Evolutionary conservation across 306 rosid genomes (phyloP).

Genomic region (Fragaria vesca): DNA sequence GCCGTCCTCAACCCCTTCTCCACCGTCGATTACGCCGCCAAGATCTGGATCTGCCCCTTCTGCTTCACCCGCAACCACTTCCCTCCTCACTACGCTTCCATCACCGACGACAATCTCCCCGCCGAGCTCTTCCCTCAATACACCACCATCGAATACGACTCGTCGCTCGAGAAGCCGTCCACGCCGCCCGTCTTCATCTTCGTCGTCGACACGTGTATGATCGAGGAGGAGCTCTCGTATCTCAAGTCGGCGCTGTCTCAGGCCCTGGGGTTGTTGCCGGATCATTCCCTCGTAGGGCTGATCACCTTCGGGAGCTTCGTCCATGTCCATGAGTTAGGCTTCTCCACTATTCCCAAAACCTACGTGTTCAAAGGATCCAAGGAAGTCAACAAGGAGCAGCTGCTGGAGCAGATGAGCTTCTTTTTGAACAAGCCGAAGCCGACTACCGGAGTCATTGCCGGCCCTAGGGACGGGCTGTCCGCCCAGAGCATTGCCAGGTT

Average conservation of each 20-base stretch:
- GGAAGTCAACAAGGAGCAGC: slow-evolving; percentile 77
- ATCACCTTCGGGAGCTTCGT: slow-evolving; percentile 78
- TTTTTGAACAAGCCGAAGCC: slow-evolving; percentile 78
- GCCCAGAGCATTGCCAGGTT: slow-evolving; percentile 76
- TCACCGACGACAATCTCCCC: slow-evolving; percentile 83
- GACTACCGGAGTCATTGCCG: slow-evolving; percentile 73
- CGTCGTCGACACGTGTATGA: slow-evolving; percentile 74
- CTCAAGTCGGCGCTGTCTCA: slow-evolving; percentile 70
- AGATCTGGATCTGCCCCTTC: slow-evolving; percentile 98
- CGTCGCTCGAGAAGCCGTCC: slow-evolving; percentile 28
- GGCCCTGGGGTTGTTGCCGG: slow-evolving; percentile 80
- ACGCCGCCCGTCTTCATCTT: slow-evolving; percentile 72
- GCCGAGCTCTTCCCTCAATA: slow-evolving; percentile 93
- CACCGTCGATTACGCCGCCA: slow-evolving; percentile 89
- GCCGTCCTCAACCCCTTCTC: slow-evolving; percentile 87
- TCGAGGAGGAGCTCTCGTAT: slow-evolving; percentile 79
- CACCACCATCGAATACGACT: slow-evolving; percentile 81
- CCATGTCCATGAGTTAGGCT: slow-evolving; percentile 90
- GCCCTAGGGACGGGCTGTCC: slow-evolving; percentile 84
- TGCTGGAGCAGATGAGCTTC: slow-evolving; percentile 85
- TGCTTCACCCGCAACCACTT: slow-evolving; percentile 92
- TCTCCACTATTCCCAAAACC: slow-evolving; percentile 62
- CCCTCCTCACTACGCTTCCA: slow-evolving; percentile 80
- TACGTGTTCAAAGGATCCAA: slow-evolving; percentile 79
- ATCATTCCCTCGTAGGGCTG: slow-evolving; percentile 79